These are phyloP conservation scores for Camellia oleifera DNA, from an alignment of 179 eudicot genomes.

Conservation along the genomic window DNA sequence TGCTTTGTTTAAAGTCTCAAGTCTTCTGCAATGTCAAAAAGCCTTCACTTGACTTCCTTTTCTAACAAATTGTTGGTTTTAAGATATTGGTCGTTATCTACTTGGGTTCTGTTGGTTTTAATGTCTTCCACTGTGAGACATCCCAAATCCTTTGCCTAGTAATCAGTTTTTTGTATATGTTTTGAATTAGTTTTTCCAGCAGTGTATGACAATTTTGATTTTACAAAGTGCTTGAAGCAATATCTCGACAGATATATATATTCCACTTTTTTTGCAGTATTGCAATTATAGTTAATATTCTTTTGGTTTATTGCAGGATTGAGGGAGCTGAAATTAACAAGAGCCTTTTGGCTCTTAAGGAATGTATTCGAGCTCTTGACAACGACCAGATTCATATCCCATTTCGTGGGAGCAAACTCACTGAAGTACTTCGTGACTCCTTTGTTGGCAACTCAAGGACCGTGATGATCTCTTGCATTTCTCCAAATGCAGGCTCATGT, in stretches of 20 bases:
- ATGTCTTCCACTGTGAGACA: not conserved
- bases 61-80: too few species aligned
- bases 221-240: not conserved
- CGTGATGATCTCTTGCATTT: conserved; percentile 98
- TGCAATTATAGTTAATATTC: not conserved
- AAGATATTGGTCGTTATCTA: too few species aligned
- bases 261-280: not conserved
- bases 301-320: conserved; percentile 45
- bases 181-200: not conserved
- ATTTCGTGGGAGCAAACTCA: conserved; percentile 99
- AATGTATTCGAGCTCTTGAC: conserved; percentile 99
- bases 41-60: too few species aligned
- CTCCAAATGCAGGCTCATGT: conserved; percentile 95
- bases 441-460: conserved; percentile 99
- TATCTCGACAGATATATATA: not conserved
- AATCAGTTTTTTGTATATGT: not conserved
- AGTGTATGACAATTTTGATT: not conserved
- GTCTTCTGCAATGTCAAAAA: too few species aligned
- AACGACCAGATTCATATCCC: conserved; percentile 98
- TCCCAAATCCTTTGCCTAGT: not conserved
- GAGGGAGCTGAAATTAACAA: conserved; percentile 99
- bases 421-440: conserved; percentile 99
- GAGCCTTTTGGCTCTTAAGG: conserved; percentile 95
- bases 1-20: too few species aligned
- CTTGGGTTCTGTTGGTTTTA: too few species aligned